Percentiles rank a stretch among this genome's conserved stretches.
Evolutionary conservation across 352 stramenopile genomes (phyloP).

Genomic region (Phytophthora litchii): DNA sequence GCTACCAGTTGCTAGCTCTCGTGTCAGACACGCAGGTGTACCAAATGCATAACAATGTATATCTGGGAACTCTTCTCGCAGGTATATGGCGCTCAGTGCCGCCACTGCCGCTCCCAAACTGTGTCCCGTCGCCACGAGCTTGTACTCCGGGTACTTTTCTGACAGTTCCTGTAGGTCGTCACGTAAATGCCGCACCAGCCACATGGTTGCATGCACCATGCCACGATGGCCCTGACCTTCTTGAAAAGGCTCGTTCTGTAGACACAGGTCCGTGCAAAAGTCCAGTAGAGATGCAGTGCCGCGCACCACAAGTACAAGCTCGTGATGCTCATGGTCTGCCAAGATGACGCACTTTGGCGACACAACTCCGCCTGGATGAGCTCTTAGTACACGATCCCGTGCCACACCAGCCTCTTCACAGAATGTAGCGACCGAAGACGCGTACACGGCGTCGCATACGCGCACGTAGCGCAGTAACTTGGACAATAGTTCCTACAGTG

Average conservation of each 20-base stretch:
- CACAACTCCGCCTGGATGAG: conserved; percentile 70
- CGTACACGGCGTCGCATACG: conserved; percentile 76
- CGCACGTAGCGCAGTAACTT: conserved; percentile 60
- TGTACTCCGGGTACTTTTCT: conserved; percentile 56
- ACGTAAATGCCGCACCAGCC: conserved; percentile 67
- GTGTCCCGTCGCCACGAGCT: conserved; percentile 67
- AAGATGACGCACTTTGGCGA: conserved; percentile 81
- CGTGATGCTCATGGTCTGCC: conserved; percentile 51
- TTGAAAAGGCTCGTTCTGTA: conserved; percentile 77
- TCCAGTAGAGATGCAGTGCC: conserved; percentile 80
- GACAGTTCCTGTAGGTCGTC: conserved; percentile 51
- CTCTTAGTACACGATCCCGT: conserved; percentile 46
- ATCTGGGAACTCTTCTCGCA: conserved; percentile 45
- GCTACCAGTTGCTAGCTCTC: conserved; percentile 57
- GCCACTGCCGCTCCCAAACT: conserved; percentile 74
- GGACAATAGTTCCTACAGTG: conserved; percentile 22
- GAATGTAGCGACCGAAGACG: conserved; percentile 54
- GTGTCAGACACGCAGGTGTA: conserved; percentile 73
- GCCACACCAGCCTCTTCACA: conserved; percentile 56
- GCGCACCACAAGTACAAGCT: conserved; percentile 70
- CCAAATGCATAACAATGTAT: conserved; percentile 76
- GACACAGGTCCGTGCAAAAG: conserved; percentile 83
- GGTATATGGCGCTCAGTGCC: conserved; percentile 64
- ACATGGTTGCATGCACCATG: conserved; percentile 78
- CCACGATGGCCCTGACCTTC: conserved; percentile 77